phyloP scores from a whole-genome alignment of 208 protist species.

The Wallacemonas collosoma region DNA sequence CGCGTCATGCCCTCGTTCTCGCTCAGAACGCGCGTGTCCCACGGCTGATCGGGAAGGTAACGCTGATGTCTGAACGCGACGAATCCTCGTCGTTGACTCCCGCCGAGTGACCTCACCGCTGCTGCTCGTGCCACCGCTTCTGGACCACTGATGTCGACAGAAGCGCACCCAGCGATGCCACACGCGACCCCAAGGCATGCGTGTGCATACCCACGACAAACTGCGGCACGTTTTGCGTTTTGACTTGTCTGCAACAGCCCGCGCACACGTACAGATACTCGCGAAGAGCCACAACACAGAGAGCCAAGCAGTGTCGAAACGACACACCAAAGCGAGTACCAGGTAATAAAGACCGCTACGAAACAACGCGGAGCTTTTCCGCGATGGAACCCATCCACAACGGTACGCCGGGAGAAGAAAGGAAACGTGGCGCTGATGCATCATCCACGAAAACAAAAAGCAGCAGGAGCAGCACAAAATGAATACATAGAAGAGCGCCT shows the following conservation, averaged over 20 bases:
- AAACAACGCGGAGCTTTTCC: conserved; percentile 18
- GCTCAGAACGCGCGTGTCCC: not conserved
- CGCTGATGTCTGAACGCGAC: not conserved
- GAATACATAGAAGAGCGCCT: conserved; percentile 7
- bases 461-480: conserved; percentile 9
- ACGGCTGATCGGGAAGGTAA: not conserved
- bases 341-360: conserved; percentile 35
- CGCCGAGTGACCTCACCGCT: not conserved
- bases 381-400: conserved; percentile 25
- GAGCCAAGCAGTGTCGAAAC: not conserved
- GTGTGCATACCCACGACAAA: no score
- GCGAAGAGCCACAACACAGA: conserved; percentile 1
- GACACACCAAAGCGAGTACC: conserved; percentile 18
- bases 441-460: conserved; percentile 55
- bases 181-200: not conserved
- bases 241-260: not conserved
- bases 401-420: conserved; percentile 28
- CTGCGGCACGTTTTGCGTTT: not conserved
- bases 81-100: not conserved
- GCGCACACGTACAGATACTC: conserved; percentile 16
- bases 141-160: not conserved
- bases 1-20: not conserved
- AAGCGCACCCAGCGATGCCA: not conserved
- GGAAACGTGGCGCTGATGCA: conserved; percentile 22
- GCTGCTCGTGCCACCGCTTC: not conserved